Percentiles rank a stretch among this genome's conserved stretches.
phyloP scores from a whole-genome alignment of 768 basidiomycete genomes.

The Tulasnella sp. region DNA sequence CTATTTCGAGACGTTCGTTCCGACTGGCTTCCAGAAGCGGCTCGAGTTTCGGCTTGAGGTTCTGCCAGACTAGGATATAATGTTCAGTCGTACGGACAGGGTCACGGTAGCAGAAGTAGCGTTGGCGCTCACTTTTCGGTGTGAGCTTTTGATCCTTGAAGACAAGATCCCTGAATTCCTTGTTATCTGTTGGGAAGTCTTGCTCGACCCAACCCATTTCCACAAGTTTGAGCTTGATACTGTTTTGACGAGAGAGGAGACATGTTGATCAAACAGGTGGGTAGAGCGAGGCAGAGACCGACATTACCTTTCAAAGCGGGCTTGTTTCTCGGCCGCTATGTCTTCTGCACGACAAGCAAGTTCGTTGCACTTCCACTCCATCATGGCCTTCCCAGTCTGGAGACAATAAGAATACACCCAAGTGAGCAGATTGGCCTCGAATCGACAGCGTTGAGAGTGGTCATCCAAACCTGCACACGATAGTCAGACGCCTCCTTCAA shows the following conservation, averaged over 20 bases:
- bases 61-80: conserved; percentile 1
- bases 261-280: background rate
- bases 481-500: background rate
- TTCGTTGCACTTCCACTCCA: background rate
- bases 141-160: background rate
- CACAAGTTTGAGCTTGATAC: background rate
- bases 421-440: background rate
- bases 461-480: background rate
- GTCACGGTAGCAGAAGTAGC: background rate
- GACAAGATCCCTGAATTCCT: background rate
- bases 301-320: background rate
- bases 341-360: background rate
- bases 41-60: background rate
- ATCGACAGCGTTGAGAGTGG: background rate
- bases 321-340: background rate
- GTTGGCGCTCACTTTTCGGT: background rate
- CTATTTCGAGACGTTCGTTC: background rate
- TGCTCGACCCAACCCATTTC: background rate
- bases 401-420: background rate
- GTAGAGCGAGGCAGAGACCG: background rate
- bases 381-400: background rate
- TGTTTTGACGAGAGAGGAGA: background rate
- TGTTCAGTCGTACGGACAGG: background rate
- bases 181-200: background rate
- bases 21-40: background rate